Conservation (phyloP, 805 yeast species). For the Lipomyces lipofer region DNA sequence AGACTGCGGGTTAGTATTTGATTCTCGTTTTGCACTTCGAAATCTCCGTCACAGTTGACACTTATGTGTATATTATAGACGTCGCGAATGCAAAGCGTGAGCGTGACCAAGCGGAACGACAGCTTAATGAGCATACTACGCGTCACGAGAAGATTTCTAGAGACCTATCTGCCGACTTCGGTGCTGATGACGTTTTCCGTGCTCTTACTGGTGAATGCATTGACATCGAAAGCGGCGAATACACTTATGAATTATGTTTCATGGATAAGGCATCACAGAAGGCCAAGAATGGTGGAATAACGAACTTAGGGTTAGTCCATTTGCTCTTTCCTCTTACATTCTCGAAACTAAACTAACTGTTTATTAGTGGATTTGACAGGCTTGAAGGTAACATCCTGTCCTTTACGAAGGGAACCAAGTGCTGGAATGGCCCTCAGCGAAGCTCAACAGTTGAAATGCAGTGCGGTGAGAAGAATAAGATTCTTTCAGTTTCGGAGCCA, state of each 20-base stretch:
- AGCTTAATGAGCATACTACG: conserved; percentile 21
- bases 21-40: not conserved
- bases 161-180: conserved; percentile 43
- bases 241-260: conserved; percentile 64
- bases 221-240: conserved; percentile 59
- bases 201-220: conserved; percentile 56
- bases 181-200: conserved; percentile 64
- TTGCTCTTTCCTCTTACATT: too few relatives aligned
- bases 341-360: not conserved
- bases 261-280: conserved; percentile 59
- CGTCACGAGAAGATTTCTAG: conserved; percentile 25
- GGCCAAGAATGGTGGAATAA: conserved; percentile 45
- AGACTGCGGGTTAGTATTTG: conserved; percentile 11
- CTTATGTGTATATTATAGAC: not conserved
- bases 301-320: conserved; percentile 51
- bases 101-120: conserved; percentile 8
- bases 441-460: conserved; percentile 60
- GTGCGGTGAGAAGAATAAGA: conserved; percentile 62
- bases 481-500: conserved; percentile 77
- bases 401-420: conserved; percentile 67
- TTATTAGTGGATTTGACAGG: conserved; percentile 25
- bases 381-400: conserved; percentile 40
- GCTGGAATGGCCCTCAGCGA: conserved; percentile 95
- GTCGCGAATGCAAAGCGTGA: conserved; percentile 26
- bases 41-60: not conserved